Evolutionary conservation across 306 rosid genomes (phyloP), one percentile per base, ranked within the genome.

Genomic region (Prunus salicina): DNA sequence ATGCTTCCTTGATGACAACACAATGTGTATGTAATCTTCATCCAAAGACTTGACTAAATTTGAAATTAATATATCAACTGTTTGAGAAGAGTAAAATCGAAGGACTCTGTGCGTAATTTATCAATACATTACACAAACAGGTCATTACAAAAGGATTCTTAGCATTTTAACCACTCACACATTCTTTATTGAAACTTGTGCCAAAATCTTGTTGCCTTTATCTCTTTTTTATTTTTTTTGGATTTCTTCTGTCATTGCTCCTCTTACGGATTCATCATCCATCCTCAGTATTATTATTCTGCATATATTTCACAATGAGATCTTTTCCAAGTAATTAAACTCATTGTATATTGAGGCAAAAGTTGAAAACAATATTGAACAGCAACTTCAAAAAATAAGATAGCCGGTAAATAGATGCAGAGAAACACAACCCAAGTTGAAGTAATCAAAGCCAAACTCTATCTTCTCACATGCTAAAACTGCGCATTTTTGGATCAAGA

Each of bases 401-500:
- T 55, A 56, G 53, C 76, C 24, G 7, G 71, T 75, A 84, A 67
- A 62, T 73, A 62, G 77, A 71, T 76, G 65, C 51, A 67, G 74
- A 69, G 69, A 73, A 47, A 62, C 76, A 75, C 73, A 46, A 7
- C 2, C 51, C 61, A 79, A 68, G 76, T 58, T 38, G 43, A 38
- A 38, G 43, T 38, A 74, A 79, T 73, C 38, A 11, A 62, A 75
- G 19, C 83, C 71, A 61, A 3, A 67, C 72, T 74, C 75, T 69
- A 71, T 77, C 79, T 73, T 52, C 6, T 32, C 55, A 64, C 65
- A 79, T 61, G n/a, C 74, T 69, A 68, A 45, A 46, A 68, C 60
- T 77, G 75, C 79, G 74, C 67, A 25, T 72, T 46, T 65, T 62
- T 64, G 6, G 49, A 71, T 81, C 60, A 47, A 81, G 77, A 85